These are phyloP conservation scores for Colletotrichum lentis DNA, from an alignment of 2,329 filamentous ascomycete genomes.

Conservation along the genomic window DNA sequence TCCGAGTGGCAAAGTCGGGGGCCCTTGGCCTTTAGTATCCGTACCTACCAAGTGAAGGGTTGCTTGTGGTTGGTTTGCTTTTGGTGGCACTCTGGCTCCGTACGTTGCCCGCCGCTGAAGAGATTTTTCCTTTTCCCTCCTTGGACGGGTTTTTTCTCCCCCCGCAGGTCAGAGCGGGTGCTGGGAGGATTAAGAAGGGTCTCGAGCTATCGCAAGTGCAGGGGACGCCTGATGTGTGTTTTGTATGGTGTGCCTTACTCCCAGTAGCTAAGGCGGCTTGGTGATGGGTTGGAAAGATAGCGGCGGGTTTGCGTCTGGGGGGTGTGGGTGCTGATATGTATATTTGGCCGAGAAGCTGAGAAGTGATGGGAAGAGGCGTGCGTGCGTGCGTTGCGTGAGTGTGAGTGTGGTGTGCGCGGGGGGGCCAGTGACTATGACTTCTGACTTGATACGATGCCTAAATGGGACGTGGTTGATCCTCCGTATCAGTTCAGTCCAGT, in stretches of 20 bases:
- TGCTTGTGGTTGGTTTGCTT: neutral
- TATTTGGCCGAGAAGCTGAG: slow-evolving; percentile 40
- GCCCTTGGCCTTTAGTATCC: slow-evolving; percentile 14
- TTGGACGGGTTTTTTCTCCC: slow-evolving; percentile 2
- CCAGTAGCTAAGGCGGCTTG: slow-evolving; percentile 35
- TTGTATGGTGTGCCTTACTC: slow-evolving; percentile 28
- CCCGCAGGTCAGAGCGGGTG: slow-evolving; percentile 35
- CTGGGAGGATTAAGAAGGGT: slow-evolving; percentile 37
- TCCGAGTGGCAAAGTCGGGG: slow-evolving; percentile 34
- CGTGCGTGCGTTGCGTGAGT: slow-evolving; percentile 5
- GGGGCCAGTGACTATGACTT: slow-evolving; percentile 12
- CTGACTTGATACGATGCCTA: slow-evolving; percentile 15
- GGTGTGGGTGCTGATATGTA: slow-evolving; percentile 21
- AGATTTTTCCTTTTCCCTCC: slow-evolving; percentile 26
- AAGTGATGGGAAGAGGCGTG: slow-evolving; percentile 26
- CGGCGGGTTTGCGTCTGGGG: slow-evolving; percentile 33
- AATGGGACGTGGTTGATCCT: slow-evolving; percentile 9
- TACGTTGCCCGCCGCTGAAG: slow-evolving; percentile 26
- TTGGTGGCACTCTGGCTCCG: neutral
- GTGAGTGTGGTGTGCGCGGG: slow-evolving; percentile 11
- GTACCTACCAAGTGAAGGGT: neutral
- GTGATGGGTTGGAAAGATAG: slow-evolving; percentile 36
- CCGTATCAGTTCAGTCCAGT: slow-evolving; percentile 12
- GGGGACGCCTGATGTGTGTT: slow-evolving; percentile 34
- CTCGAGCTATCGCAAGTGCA: slow-evolving; percentile 31